A percentile compares a stretch with the other conserved stretches of the same genome.
Evolutionary conservation across 441 rosid genomes (phyloP).

Genomic region (Metrosideros polymorpha): DNA sequence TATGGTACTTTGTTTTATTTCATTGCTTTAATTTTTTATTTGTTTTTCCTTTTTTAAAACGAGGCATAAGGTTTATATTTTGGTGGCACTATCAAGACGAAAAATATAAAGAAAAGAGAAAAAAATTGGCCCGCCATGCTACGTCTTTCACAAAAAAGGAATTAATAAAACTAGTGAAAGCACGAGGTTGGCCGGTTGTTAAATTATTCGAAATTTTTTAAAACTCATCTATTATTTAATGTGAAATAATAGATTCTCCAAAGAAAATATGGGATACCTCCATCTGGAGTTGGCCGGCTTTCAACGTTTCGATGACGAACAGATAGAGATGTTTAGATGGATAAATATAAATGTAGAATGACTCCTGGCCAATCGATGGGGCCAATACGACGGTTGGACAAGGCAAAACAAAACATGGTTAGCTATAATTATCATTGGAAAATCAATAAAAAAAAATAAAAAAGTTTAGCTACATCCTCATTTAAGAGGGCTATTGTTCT

Average conservation of each 20-base stretch:
- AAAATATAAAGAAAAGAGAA: neutral
- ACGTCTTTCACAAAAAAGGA: neutral
- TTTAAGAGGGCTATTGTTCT: neutral
- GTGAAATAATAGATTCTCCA: neutral
- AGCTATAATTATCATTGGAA: neutral
- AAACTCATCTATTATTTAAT: neutral
- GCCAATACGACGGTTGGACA: neutral
- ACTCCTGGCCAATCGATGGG: neutral
- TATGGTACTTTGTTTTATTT: no score
- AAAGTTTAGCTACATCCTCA: neutral
- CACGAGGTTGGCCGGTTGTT: neutral
- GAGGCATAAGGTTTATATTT: neutral
- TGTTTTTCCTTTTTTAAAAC: neutral
- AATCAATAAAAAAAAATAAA: accelerated
- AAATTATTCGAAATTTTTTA: neutral
- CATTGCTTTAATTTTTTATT: neutral
- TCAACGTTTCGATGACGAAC: neutral
- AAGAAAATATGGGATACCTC: neutral
- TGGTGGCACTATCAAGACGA: neutral
- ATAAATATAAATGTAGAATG: neutral
- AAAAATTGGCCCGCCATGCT: neutral
- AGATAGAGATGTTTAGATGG: neutral
- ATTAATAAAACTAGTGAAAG: neutral
- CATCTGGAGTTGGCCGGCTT: neutral
- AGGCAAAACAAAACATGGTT: neutral